phyloP scores from a whole-genome alignment of 768 basidiomycete genomes.

The Xerocomellus chrysenteron region DNA sequence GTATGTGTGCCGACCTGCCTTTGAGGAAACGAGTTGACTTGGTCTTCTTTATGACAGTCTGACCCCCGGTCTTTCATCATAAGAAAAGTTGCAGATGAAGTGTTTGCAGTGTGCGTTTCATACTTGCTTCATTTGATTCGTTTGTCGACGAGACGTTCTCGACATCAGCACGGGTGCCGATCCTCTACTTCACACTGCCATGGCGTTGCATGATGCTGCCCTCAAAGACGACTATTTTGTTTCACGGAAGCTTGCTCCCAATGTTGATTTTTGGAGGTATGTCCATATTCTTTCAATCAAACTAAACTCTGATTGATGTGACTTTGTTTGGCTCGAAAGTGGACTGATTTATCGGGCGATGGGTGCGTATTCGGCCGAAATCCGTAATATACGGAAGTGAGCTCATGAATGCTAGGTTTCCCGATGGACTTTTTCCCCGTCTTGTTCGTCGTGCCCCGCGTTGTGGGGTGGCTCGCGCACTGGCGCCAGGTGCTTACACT shows the following conservation, averaged over 20 bases:
- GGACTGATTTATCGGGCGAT: constrained; percentile 90
- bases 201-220: constrained; percentile 84
- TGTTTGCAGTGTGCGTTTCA: constrained; percentile 74
- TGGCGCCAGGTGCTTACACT: constrained; percentile 69
- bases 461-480: constrained; percentile 91
- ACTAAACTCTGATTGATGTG: neutral
- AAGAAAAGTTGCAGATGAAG: constrained; percentile 85
- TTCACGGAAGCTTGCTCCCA: constrained; percentile 77
- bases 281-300: neutral
- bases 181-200: constrained; percentile 83
- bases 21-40: neutral
- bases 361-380: constrained; percentile 48
- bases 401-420: constrained; percentile 55
- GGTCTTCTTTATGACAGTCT: constrained; percentile 45
- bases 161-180: constrained; percentile 73
- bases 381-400: neutral
- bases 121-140: neutral
- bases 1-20: constrained; percentile 33
- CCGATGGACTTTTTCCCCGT: constrained; percentile 95
- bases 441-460: constrained; percentile 86
- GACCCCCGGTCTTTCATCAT: constrained; percentile 92
- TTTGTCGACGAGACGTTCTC: neutral
- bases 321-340: constrained; percentile 35
- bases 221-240: constrained; percentile 91
- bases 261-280: constrained; percentile 84